Base-by-base conservation (phyloP, 2,329 filamentous ascomycete genomes). In the Rutstroemia sp. region DNA sequence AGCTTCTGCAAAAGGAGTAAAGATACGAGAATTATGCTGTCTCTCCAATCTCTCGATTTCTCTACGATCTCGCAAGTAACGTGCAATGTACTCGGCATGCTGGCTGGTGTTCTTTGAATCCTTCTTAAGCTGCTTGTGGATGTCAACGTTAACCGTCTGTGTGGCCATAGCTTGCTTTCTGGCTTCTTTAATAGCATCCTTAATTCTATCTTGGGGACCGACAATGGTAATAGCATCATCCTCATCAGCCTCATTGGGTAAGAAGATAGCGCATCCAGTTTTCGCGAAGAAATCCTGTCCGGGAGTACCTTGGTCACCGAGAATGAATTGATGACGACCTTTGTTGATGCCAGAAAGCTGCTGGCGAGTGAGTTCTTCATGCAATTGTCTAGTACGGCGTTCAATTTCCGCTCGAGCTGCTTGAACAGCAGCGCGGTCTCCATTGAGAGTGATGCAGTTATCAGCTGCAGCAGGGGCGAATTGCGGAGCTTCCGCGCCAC, bases 321-420 rank as follows among this genome's bases (percentile, higher is more conserved):
- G 85, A 68, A 99, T 94, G 76, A 96, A 97, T 70, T 95, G 92
- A 70, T 97, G 94, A 51, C 90, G 85, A 49, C 89, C 90, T 60
- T 87, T 86, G 71, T 92, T 88, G 64, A 97, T 89, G 5, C 87
- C 82, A 44, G 91, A 76, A 84, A 49, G 94, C 76, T 44, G 86
- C 38, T 56, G 53, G 37, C 53, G 53, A 12, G 25, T 82, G 50
- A 97, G 77, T 69, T 89, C 83, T 58, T 83, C 82, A 63, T 86
- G 84, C 21, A 99, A 80, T 67, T 92, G 81, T 59, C 86, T 82
- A 6, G 85, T 89, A 57, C 86, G 82, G 49, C 84, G 83, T 72
- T 96, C 91, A 62, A 97, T 87, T 66, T 89, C 84, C 45, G 86
- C 83, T 57, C 87, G 87, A 25, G 86, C 88, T 64, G 88, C 83